Percentiles rank a stretch among this genome's conserved stretches.
Evolutionary conservation across 1,284 basidiomycete genomes (phyloP).

Genomic region (Pseudozyma flocculosa): DNA sequence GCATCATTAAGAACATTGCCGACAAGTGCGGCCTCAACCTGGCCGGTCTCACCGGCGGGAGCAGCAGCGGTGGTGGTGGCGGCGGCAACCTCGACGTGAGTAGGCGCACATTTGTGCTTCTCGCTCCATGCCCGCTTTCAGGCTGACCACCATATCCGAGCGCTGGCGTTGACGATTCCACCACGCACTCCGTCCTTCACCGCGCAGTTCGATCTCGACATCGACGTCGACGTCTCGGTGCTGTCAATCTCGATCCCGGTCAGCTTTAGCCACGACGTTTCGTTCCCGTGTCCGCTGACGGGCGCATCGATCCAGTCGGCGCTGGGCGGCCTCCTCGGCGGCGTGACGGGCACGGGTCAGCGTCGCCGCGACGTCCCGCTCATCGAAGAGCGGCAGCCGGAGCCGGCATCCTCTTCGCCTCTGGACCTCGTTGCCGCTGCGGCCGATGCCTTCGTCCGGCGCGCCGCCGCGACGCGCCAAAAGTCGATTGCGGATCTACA

Average conservation of each 20-base stretch:
- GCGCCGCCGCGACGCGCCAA: slow-evolving; percentile 2
- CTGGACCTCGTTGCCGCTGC: slow-evolving; percentile 17
- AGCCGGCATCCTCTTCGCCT: too few relatives aligned
- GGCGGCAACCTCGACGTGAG: not conserved
- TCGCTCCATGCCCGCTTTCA: too few relatives aligned
- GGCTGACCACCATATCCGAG: too few relatives aligned
- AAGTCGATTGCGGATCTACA: slow-evolving; percentile 9
- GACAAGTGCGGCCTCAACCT: slow-evolving; percentile 67
- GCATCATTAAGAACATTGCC: slow-evolving; percentile 69
- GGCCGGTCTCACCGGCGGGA: slow-evolving; percentile 3
- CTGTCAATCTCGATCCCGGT: slow-evolving; percentile 39
- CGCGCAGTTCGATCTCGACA: slow-evolving; percentile 27
- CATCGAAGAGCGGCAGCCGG: slow-evolving; percentile 1
- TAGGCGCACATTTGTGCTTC: too few relatives aligned
- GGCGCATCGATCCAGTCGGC: slow-evolving; percentile 12
- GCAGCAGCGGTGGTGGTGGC: slow-evolving; percentile 40
- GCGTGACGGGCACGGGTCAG: not conserved
- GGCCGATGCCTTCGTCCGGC: slow-evolving; percentile 14
- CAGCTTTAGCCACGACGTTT: slow-evolving; percentile 24
- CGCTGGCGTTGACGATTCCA: too few relatives aligned
- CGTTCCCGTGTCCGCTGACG: slow-evolving; percentile 35
- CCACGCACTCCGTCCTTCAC: not conserved
- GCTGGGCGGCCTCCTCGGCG: slow-evolving; percentile 9
- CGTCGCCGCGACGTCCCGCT: too few relatives aligned
- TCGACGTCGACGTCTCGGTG: slow-evolving; percentile 36